Evolutionary conservation across 345 rosid species (phyloP).

Genomic region (Aurinia saxatilis): DNA sequence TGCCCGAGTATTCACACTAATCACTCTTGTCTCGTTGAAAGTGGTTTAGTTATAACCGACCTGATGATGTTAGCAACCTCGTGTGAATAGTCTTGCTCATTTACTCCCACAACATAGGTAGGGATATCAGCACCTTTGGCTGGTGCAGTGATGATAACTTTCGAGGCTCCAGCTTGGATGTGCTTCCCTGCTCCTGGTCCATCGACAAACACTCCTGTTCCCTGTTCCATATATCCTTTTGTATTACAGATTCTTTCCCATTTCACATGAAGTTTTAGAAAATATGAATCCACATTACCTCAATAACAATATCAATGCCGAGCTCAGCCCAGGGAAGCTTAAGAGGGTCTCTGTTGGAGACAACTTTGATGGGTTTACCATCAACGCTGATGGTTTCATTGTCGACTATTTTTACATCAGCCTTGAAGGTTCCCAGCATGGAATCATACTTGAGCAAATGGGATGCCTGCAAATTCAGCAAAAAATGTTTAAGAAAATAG

Average conservation of each 20-base stretch:
- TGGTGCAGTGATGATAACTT: conserved; percentile 95
- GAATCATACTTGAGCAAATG: conserved; percentile 97
- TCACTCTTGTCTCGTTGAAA: neutral
- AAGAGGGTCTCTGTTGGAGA: conserved; percentile 89
- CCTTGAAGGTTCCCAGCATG: conserved; percentile 90
- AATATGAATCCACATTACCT: conserved; percentile 35
- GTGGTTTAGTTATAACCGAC: conserved; percentile 29
- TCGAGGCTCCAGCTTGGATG: conserved; percentile 97
- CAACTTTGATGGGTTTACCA: conserved; percentile 83
- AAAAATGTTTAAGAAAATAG: neutral
- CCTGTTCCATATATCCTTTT: conserved; percentile 32
- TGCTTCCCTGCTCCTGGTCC: conserved; percentile 99
- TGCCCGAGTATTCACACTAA: neutral
- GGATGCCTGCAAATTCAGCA: conserved; percentile 54
- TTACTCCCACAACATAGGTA: conserved; percentile 90
- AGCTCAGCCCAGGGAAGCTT: conserved; percentile 98
- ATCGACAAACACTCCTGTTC: conserved; percentile 99
- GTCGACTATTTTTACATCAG: conserved; percentile 81
- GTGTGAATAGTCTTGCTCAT: conserved; percentile 70
- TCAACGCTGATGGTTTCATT: conserved; percentile 78
- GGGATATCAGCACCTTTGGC: conserved; percentile 99
- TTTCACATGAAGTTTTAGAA: neutral
- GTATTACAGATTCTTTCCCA: neutral
- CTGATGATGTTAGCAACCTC: conserved; percentile 80
- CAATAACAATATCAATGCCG: conserved; percentile 96